Evolutionary conservation across 2,329 filamentous ascomycete genomes (phyloP).

Genomic region (Chaetomium strumarium): DNA sequence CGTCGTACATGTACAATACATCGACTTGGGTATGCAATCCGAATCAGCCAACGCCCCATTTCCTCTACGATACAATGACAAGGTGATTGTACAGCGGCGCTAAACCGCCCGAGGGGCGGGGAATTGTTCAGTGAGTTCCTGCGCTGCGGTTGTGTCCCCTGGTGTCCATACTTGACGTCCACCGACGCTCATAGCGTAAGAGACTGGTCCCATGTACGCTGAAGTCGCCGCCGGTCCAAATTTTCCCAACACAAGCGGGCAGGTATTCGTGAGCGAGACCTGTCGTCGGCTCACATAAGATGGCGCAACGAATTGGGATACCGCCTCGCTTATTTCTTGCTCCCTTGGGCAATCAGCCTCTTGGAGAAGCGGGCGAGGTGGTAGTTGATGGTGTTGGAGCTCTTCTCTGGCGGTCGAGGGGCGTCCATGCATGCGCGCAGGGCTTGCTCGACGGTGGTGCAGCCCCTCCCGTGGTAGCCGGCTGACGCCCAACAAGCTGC

Average conservation of each 20-base stretch:
- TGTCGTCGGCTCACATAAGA: no score
- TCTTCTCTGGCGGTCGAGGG: constrained; percentile 45
- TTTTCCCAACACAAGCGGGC: neutral
- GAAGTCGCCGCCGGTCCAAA: no score
- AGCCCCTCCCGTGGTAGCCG: constrained; percentile 59
- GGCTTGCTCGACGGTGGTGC: constrained; percentile 52
- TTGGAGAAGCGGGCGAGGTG: constrained; percentile 74
- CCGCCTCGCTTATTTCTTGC: constrained; percentile 26
- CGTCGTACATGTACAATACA: constrained; percentile 2
- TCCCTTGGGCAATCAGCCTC: constrained; percentile 52
- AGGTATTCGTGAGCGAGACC: no score
- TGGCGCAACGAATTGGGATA: neutral
- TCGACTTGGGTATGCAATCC: neutral
- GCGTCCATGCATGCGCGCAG: constrained; percentile 74
- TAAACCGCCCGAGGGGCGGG: no score
- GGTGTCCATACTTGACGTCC: no score
- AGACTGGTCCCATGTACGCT: no score
- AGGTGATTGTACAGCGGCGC: neutral
- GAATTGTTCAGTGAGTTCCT: no score
- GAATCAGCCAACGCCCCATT: neutral
- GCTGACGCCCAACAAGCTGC: constrained; percentile 79
- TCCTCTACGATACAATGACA: neutral
- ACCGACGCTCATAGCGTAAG: no score
- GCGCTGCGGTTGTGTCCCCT: no score
- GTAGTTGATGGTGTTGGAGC: constrained; percentile 82